These are phyloP conservation scores for Debaryomyces sp. DNA, from an alignment of 1,139 yeast genomes.

Conservation along the genomic window DNA sequence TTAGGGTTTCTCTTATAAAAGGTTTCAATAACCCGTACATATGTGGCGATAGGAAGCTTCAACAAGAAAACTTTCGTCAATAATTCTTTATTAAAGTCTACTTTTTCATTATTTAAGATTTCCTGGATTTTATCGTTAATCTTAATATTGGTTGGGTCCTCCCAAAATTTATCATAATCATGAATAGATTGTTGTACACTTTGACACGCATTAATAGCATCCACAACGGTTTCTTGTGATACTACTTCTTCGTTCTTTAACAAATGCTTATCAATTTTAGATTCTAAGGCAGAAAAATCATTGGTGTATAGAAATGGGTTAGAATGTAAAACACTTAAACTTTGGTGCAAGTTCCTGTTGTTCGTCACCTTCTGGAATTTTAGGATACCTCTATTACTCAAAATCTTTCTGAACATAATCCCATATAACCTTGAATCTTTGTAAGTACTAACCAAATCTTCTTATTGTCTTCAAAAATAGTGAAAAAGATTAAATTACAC, in stretches of 20 bases:
- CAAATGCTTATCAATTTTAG: constrained; percentile 15
- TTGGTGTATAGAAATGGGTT: constrained; percentile 17
- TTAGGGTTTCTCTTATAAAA: constrained; percentile 41
- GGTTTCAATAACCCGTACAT: constrained; percentile 31
- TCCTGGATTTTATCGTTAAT: constrained; percentile 21
- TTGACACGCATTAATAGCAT: constrained; percentile 27
- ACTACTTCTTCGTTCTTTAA: constrained; percentile 6
- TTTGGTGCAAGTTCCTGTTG: constrained; percentile 4
- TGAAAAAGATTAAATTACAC: constrained; percentile 1
- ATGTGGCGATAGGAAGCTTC: constrained; percentile 35
- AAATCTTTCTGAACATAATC: neutral
- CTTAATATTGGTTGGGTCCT: constrained; percentile 20
- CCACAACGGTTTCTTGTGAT: constrained; percentile 14
- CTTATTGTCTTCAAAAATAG: neutral
- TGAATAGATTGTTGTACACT: constrained; percentile 20
- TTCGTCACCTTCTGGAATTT: neutral
- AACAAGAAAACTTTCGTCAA: constrained; percentile 35
- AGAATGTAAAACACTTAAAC: neutral
- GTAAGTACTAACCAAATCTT: neutral
- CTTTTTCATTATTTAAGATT: constrained; percentile 24
- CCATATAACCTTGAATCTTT: neutral
- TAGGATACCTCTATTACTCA: neutral
- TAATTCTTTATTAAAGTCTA: constrained; percentile 25
- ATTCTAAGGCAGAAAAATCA: constrained; percentile 10
- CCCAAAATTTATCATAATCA: constrained; percentile 27